A percentile compares a stretch with the other conserved stretches of the same genome.
Conservation (phyloP, 2,329 filamentous ascomycete genomes). For the Drechslerella coelobrocha region DNA sequence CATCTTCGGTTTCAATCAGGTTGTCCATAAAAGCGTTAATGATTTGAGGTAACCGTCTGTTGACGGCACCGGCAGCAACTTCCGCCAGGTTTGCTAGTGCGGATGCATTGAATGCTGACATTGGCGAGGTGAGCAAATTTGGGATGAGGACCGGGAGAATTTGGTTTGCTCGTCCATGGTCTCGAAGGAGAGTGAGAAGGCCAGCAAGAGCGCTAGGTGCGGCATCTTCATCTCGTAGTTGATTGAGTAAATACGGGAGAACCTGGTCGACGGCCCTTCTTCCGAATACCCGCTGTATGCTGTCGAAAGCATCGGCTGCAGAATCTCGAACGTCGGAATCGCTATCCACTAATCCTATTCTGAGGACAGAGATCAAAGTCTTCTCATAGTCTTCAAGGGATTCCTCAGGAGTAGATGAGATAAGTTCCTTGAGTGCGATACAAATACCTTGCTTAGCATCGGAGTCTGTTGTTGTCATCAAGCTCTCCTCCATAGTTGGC, state of each 20-base stretch:
- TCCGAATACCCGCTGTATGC: conserved; percentile 88
- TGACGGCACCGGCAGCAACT: conserved; percentile 90
- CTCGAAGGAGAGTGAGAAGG: conserved; percentile 89
- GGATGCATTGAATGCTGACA: conserved; percentile 92
- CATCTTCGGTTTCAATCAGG: conserved; percentile 78
- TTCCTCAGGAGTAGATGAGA: conserved; percentile 84
- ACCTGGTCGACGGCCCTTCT: conserved; percentile 96
- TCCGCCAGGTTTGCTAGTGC: conserved; percentile 90
- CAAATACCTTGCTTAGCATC: conserved; percentile 97
- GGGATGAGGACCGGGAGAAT: conserved; percentile 96
- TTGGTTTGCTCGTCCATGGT: conserved; percentile 90
- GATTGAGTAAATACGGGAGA: conserved; percentile 84
- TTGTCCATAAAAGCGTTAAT: conserved; percentile 95
- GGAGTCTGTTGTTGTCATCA: conserved; percentile 85
- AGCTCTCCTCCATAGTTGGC: conserved; percentile 88
- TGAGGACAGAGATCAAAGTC: conserved; percentile 90
- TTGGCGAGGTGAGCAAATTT: conserved; percentile 85
- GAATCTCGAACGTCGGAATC: conserved; percentile 91
- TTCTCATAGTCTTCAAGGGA: conserved; percentile 93
- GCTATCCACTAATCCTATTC: conserved; percentile 87
- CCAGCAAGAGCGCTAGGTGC: conserved; percentile 92
- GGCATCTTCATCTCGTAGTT: conserved; percentile 83
- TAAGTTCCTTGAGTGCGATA: conserved; percentile 91
- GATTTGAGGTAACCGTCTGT: conserved; percentile 83
- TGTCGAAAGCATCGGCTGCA: conserved; percentile 95